A percentile compares a stretch with the other conserved stretches of the same genome.
These are phyloP conservation scores for Cytospora schulzeri DNA, from an alignment of 2,329 filamentous ascomycete genomes.

Conservation along the genomic window DNA sequence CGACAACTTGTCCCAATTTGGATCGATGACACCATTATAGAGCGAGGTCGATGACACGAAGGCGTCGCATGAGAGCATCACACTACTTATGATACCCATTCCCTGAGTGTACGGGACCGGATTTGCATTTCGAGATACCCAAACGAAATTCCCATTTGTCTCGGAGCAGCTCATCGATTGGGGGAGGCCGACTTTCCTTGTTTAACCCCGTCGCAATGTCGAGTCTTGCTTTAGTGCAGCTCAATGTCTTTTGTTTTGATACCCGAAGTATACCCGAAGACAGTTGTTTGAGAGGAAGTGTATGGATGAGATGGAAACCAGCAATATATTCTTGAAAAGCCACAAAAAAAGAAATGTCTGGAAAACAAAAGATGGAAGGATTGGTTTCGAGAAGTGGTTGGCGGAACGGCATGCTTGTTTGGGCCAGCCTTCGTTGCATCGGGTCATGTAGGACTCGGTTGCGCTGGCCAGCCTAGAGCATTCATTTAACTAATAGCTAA, in stretches of 20 bases:
- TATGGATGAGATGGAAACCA: conserved; percentile 25
- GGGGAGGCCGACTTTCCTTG: conserved; percentile 28
- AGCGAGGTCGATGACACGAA: conserved; percentile 34
- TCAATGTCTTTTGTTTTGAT: conserved; percentile 40
- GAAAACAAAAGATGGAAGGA: conserved; percentile 24
- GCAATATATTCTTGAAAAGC: conserved; percentile 18
- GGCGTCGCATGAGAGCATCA: conserved; percentile 30
- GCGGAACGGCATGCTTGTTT: conserved; percentile 19
- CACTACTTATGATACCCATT: conserved; percentile 29
- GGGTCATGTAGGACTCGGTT: conserved; percentile 18
- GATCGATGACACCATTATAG: conserved; percentile 32
- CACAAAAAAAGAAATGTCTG: conserved; percentile 25
- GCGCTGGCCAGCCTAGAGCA: conserved; percentile 15
- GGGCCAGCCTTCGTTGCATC: not conserved
- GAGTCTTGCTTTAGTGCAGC: conserved; percentile 32
- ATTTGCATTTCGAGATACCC: conserved; percentile 63
- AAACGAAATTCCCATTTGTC: conserved; percentile 48
- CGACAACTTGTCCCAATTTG: conserved; percentile 27
- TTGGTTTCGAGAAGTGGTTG: conserved; percentile 22
- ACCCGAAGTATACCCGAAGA: conserved; percentile 42
- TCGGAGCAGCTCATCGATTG: conserved; percentile 28
- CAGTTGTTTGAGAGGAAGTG: conserved; percentile 29
- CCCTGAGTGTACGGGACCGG: conserved; percentile 42
- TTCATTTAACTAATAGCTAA: conserved; percentile 38
- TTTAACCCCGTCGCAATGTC: conserved; percentile 28